Percentiles rank a stretch among this genome's conserved stretches.
phyloP scores from a whole-genome alignment of 495 filamentous ascomycete species.

The Xylaria grammica region DNA sequence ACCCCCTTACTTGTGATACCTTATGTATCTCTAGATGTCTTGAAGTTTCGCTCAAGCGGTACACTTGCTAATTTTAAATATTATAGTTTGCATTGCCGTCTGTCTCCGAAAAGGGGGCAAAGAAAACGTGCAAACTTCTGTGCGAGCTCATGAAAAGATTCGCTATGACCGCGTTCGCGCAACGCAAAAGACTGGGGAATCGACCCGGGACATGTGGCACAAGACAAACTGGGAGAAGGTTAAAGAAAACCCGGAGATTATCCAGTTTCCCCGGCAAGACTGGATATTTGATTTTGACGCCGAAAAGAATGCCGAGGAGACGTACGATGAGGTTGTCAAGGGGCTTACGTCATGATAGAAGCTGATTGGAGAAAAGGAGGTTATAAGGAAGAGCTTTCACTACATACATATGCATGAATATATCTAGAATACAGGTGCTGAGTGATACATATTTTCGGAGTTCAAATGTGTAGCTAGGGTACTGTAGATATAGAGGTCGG shows the following conservation, averaged over 20 bases:
- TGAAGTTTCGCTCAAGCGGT: too few species aligned
- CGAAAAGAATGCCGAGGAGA: conserved; percentile 60
- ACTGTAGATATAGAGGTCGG: too few species aligned
- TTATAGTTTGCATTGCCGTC: conserved; percentile 59
- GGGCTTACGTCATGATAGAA: neutral
- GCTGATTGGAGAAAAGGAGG: too few species aligned
- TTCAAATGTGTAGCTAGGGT: too few species aligned
- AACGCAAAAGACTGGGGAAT: conserved; percentile 60
- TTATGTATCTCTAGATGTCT: too few species aligned
- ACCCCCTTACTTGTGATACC: too few species aligned
- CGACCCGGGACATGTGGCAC: conserved; percentile 61
- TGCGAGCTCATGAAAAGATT: conserved; percentile 56
- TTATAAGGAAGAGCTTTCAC: too few species aligned
- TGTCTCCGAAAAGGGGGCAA: conserved; percentile 62
- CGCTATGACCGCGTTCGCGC: conserved; percentile 52
- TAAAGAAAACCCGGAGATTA: conserved; percentile 54
- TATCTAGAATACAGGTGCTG: too few species aligned
- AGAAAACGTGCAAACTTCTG: conserved; percentile 49
- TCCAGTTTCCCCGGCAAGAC: conserved; percentile 59
- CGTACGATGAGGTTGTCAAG: conserved; percentile 49
- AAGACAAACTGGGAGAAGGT: conserved; percentile 62
- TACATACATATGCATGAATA: neutral
- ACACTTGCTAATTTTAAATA: neutral
- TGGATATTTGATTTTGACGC: conserved; percentile 64
- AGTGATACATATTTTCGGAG: too few species aligned